Conservation (phyloP, 2,329 filamentous ascomycete species). For the Ascochyta clinopodiicola region DNA sequence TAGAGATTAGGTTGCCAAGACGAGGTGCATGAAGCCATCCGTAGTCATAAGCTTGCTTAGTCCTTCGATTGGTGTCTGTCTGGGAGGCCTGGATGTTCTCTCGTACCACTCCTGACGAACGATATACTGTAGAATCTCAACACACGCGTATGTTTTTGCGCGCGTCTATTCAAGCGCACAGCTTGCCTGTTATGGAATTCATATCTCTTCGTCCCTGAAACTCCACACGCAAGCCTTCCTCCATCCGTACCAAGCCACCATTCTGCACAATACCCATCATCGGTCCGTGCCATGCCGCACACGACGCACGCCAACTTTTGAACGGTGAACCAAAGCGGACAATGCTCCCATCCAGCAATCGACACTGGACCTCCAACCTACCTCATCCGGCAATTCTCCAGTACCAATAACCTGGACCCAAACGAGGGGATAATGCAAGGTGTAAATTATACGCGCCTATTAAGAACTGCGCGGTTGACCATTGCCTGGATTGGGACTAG, state of each 20-base stretch:
- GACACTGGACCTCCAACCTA: conserved; percentile 18
- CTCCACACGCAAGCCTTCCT: neutral
- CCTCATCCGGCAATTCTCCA: conserved; percentile 17
- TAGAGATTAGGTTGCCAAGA: conserved; percentile 28
- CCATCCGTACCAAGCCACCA: neutral
- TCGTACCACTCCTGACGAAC: neutral
- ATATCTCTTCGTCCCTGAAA: neutral
- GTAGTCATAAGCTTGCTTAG: neutral
- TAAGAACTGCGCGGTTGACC: neutral
- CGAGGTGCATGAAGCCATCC: conserved; percentile 17
- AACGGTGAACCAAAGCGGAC: conserved; percentile 20
- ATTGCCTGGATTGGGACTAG: conserved; percentile 15
- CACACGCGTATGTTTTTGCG: neutral
- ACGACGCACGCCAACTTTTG: conserved; percentile 2
- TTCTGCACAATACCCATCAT: neutral
- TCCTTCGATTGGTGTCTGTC: neutral
- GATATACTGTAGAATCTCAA: neutral
- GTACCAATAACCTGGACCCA: conserved; percentile 1
- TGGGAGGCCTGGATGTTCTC: neutral
- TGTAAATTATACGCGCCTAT: neutral
- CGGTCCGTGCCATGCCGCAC: neutral
- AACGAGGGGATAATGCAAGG: neutral
- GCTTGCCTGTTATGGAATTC: neutral
- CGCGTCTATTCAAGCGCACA: neutral
- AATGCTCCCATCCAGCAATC: conserved; percentile 32